Conservation (phyloP, 176 grass and related monocot genomes). For the Sorghum bicolor region DNA sequence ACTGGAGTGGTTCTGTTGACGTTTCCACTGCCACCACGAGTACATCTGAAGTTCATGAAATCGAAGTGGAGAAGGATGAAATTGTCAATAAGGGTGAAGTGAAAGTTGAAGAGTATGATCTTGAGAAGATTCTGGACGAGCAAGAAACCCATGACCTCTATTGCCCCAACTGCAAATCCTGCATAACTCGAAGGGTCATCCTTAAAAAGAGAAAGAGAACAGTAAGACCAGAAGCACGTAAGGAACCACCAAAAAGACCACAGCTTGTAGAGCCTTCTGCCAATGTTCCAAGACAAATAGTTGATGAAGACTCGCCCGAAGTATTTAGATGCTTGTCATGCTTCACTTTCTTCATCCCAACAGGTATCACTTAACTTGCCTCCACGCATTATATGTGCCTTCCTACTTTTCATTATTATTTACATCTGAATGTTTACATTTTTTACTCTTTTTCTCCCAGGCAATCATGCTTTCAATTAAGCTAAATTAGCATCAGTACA, state of each 20-base stretch:
- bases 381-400: neutral
- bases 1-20: neutral
- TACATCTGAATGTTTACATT: neutral
- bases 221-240: conserved; percentile 14
- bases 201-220: conserved; percentile 82
- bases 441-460: neutral
- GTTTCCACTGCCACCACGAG: neutral
- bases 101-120: conserved; percentile 50
- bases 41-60: conserved; percentile 22
- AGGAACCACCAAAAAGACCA: conserved; percentile 43
- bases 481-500: neutral
- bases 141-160: conserved; percentile 88
- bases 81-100: neutral
- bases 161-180: conserved; percentile 82
- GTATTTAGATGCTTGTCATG: conserved; percentile 94
- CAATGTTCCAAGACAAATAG: neutral
- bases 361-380: conserved; percentile 46
- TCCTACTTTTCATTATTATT: neutral
- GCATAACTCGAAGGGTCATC: conserved; percentile 90
- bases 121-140: conserved; percentile 65
- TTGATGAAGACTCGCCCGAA: conserved; percentile 28
- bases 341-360: conserved; percentile 83
- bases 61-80: conserved; percentile 23
- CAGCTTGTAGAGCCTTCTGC: conserved; percentile 8
- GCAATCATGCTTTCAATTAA: neutral